Conservation (phyloP, 2,329 filamentous ascomycete genomes). For the Colletotrichum lindemuthianum region DNA sequence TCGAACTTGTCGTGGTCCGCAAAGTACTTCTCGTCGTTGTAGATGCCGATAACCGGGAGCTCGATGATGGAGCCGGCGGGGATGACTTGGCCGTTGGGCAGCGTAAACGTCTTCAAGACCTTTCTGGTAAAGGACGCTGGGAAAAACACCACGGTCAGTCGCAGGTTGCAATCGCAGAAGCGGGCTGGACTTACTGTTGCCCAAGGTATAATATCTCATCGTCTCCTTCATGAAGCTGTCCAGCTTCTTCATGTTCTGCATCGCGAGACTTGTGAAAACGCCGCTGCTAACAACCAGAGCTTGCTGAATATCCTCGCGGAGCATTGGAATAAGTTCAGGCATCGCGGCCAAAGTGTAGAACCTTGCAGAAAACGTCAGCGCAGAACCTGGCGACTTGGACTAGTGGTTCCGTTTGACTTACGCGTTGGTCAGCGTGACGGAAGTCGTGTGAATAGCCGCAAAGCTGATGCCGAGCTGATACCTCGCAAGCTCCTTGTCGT, state of each 20-base stretch:
- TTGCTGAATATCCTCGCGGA: slow-evolving; percentile 61
- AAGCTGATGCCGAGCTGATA: slow-evolving; percentile 57
- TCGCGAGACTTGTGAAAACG: slow-evolving; percentile 46
- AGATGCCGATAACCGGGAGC: slow-evolving; percentile 49
- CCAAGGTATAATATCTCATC: slow-evolving; percentile 44
- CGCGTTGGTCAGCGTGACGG: slow-evolving; percentile 55
- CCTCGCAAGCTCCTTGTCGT: slow-evolving; percentile 49
- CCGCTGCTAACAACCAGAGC: slow-evolving; percentile 48
- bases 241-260: slow-evolving; percentile 51
- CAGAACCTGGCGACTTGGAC: background rate
- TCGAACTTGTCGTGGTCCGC: slow-evolving; percentile 44
- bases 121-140: slow-evolving; percentile 59
- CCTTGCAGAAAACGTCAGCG: slow-evolving; percentile 36
- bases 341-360: slow-evolving; percentile 62
- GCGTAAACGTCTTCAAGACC: slow-evolving; percentile 59
- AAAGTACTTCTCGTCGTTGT: slow-evolving; percentile 48
- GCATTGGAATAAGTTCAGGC: slow-evolving; percentile 59
- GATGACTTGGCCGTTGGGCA: slow-evolving; percentile 64
- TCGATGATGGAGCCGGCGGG: slow-evolving; percentile 56
- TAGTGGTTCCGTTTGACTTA: slow-evolving; percentile 37
- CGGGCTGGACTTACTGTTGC: slow-evolving; percentile 45
- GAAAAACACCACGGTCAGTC: background rate
- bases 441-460: slow-evolving; percentile 63
- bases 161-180: slow-evolving; percentile 41
- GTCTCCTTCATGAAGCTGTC: slow-evolving; percentile 54